Evolutionary conservation across 176 grass and related monocot genomes (phyloP).

Genomic region (Poa annua): DNA sequence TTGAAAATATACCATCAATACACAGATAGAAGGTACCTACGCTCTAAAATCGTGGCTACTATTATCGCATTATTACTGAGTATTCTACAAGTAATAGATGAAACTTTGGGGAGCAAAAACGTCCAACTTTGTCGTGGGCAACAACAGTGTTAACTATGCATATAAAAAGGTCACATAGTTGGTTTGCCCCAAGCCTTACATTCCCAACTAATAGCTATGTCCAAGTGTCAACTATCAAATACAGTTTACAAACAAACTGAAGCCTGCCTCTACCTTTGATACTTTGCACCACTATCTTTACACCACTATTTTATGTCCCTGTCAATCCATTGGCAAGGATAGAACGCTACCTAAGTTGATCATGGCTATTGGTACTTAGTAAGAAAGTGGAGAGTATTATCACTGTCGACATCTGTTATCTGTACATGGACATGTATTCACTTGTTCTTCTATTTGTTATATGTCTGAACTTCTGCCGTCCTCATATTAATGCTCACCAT

Average conservation of each 20-base stretch:
- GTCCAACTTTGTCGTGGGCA: background rate
- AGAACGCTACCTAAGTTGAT: slow-evolving; percentile 16
- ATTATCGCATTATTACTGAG: background rate
- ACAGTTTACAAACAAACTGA: slow-evolving; percentile 12
- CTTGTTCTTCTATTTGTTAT: slow-evolving; percentile 44
- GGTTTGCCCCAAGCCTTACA: slow-evolving; percentile 7
- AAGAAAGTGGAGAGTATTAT: slow-evolving; percentile 8
- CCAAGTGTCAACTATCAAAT: background rate
- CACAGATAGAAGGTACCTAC: background rate
- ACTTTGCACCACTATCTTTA: slow-evolving; percentile 29
- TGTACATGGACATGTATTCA: slow-evolving; percentile 34
- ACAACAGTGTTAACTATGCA: background rate
- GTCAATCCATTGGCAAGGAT: background rate
- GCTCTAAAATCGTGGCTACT: background rate
- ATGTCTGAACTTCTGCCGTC: slow-evolving; percentile 38
- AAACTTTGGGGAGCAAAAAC: background rate
- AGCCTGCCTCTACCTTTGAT: slow-evolving; percentile 15
- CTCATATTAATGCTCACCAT: slow-evolving; percentile 60
- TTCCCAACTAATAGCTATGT: slow-evolving; percentile 15
- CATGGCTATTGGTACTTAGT: slow-evolving; percentile 2
- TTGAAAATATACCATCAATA: background rate
- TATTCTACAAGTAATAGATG: background rate
- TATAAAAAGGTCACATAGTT: slow-evolving; percentile 3
- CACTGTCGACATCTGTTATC: background rate
- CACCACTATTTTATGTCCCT: slow-evolving; percentile 17